Base-by-base conservation (phyloP, 192 early-diverging fungal genomes). In the Linnemannia zychae region DNA sequence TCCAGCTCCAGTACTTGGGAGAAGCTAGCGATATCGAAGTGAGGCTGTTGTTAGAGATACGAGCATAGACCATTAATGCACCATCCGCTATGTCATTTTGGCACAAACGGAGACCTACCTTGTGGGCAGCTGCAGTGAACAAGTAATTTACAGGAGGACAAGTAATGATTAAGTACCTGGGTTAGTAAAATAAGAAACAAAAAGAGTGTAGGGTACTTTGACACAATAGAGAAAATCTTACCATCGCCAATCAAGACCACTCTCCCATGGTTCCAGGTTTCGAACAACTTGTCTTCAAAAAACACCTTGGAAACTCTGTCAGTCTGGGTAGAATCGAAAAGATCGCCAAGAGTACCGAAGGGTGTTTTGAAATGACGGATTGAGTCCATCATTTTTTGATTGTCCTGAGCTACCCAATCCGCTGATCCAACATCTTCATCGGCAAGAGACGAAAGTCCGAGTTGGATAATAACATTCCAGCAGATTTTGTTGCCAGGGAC, bases 191-290 rank as follows among this genome's bases (percentile, higher is more conserved):
- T 24, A 60, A 20, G 28, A 60, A 2, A 60, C 31, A 46, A 9
- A 9, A 44, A 9, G 40, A 9, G 40, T n/a, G n/a, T n/a, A n/a
- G n/a, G n/a, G n/a, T n/a, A n/a, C n/a, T n/a, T n/a, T n/a, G n/a
- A n/a, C n/a, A n/a, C n/a, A n/a, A n/a, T n/a, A 9, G 40, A 44
- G 9, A 44, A 44, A 72, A 33, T 24, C 57, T 11, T 52, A 77
- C 75, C 76, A 78, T 78, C 76, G 6, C 76, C 76, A 33, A 78
- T 71, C 11, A 78, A 36, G 20, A 78, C 68, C 1, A 68, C 60
- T 0, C 76, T 49, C 1, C 22, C 48, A 33, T 71, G 67, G 50
- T 78, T 33, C 76, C 76, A 78, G 2, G 76, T 78, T 36, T 78
- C n/a, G 16, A 71, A 78, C 3, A 78, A 2, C 50, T 71, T 78